A percentile compares a stretch with the other conserved stretches of the same genome.
phyloP scores from a whole-genome alignment of 257 asterid species.

The Solanum piurae region DNA sequence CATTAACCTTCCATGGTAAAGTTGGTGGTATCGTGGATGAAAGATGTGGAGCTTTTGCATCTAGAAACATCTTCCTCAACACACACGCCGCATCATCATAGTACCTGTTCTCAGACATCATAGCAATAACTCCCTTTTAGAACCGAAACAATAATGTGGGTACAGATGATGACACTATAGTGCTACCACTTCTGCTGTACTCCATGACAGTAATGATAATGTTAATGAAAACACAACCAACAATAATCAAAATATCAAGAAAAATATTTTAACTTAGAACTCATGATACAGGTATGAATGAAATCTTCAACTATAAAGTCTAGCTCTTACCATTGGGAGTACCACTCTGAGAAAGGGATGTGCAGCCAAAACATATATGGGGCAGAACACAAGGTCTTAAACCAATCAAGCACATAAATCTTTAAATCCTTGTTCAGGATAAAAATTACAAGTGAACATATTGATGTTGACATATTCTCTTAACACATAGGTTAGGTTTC shows the following conservation, averaged over 20 bases:
- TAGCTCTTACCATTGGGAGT: background rate
- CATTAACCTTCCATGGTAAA: constrained; percentile 90
- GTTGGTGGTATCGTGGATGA: constrained; percentile 81
- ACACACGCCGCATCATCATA: constrained; percentile 95
- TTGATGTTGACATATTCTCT: background rate
- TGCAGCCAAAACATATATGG: background rate
- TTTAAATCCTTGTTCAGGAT: background rate
- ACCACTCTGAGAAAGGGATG: background rate
- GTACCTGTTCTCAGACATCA: constrained; percentile 41
- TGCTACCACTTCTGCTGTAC: background rate
- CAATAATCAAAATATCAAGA: background rate
- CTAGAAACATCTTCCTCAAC: constrained; percentile 86
- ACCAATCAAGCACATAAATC: background rate
- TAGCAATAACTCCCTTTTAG: background rate
- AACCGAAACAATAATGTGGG: background rate
- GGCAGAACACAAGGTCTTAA: background rate
- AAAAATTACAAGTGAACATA: background rate
- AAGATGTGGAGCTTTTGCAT: constrained; percentile 97
- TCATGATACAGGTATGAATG: background rate
- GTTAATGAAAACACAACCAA: background rate
- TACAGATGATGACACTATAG: background rate
- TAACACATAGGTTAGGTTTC: background rate
- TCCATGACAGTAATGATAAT: background rate
- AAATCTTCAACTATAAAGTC: background rate
- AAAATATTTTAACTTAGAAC: background rate